Evolutionary conservation across 1,284 basidiomycete genomes (phyloP).

Genomic region (Stereum hirsutum): DNA sequence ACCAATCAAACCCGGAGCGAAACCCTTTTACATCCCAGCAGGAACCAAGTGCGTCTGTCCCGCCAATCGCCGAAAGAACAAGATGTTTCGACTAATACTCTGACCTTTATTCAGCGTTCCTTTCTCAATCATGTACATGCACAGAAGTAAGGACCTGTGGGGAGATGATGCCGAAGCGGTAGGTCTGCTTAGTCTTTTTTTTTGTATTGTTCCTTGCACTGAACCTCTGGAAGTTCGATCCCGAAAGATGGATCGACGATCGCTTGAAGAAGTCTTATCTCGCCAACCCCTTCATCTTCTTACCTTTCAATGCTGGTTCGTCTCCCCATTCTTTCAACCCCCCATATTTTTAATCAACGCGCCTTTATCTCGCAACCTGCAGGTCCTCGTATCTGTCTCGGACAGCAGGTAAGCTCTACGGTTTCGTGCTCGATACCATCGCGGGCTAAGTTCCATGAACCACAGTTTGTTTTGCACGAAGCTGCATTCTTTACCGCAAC

Average conservation of each 20-base stretch:
- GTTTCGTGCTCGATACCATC: constrained; percentile 13
- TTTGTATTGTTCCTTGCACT: not conserved
- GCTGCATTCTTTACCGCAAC: constrained; percentile 28
- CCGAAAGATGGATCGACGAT: constrained; percentile 21
- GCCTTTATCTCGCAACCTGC: no score
- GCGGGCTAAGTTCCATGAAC: not conserved
- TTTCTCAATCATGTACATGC: constrained; percentile 13
- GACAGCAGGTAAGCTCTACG: constrained; percentile 12
- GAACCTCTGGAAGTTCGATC: constrained; percentile 19
- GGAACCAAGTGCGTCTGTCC: constrained; percentile 1
- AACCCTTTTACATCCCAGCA: constrained; percentile 14
- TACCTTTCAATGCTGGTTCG: constrained; percentile 23
- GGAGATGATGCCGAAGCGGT: constrained; percentile 17
- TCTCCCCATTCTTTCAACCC: no score
- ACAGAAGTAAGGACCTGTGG: constrained; percentile 19
- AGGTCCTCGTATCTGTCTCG: constrained; percentile 19
- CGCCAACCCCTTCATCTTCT: constrained; percentile 21
- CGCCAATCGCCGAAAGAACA: not conserved
- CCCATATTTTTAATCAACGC: no score
- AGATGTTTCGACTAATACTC: no score
- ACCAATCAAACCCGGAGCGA: constrained; percentile 8
- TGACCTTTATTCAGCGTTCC: constrained; percentile 13
- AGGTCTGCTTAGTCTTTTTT: not conserved
- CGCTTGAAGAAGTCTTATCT: constrained; percentile 15
- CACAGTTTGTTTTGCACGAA: constrained; percentile 31